phyloP scores from a whole-genome alignment of 331 rosid species.

The Malus hybrid region DNA sequence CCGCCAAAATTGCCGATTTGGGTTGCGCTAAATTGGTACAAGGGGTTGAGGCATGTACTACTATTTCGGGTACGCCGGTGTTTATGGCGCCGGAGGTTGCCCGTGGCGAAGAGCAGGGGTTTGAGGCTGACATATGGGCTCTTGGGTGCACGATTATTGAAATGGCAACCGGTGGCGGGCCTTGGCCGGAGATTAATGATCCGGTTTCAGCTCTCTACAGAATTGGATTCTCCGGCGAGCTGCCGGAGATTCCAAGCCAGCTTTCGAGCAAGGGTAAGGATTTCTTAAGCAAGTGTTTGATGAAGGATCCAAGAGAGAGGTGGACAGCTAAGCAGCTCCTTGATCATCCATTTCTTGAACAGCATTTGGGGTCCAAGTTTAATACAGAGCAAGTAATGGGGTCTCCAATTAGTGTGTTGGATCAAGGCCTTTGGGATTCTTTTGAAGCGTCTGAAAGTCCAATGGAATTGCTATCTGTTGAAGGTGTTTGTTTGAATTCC shows the following conservation, averaged over 20 bases:
- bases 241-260: slow-evolving; percentile 29
- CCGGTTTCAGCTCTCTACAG: slow-evolving; percentile 36
- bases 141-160: slow-evolving; percentile 50
- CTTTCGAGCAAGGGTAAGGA: slow-evolving; percentile 35
- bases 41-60: background rate
- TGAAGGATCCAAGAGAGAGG: slow-evolving; percentile 32
- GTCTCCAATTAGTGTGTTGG: slow-evolving; percentile 50
- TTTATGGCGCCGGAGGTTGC: slow-evolving; percentile 55
- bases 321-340: slow-evolving; percentile 37
- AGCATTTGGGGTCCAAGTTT: background rate
- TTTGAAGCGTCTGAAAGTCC: slow-evolving; percentile 19
- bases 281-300: slow-evolving; percentile 36
- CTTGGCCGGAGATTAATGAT: slow-evolving; percentile 30
- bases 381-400: background rate
- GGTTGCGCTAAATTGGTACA: slow-evolving; percentile 42
- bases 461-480: background rate
- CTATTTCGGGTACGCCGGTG: slow-evolving; percentile 44
- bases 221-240: slow-evolving; percentile 32
- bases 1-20: slow-evolving; percentile 42
- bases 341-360: slow-evolving; percentile 39
- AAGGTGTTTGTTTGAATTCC: slow-evolving; percentile 10
- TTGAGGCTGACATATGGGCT: slow-evolving; percentile 45
- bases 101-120: slow-evolving; percentile 35
- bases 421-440: slow-evolving; percentile 36
- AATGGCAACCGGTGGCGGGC: slow-evolving; percentile 41